These are phyloP conservation scores for Friedmanniomyces simplex DNA, from an alignment of 495 filamentous ascomycete genomes.

Conservation along the genomic window DNA sequence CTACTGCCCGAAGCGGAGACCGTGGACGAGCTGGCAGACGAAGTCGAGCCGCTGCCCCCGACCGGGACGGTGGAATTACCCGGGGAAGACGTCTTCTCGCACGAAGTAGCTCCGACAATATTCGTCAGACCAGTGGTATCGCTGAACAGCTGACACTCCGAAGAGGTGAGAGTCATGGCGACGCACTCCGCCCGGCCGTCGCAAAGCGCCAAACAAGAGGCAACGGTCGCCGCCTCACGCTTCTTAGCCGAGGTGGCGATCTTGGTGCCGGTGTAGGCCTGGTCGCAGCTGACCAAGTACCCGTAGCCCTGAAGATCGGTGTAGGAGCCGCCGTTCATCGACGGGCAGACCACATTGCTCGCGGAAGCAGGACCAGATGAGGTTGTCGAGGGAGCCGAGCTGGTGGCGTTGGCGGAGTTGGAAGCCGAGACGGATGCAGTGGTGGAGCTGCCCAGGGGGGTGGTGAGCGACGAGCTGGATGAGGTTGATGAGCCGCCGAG, in stretches of 20 bases:
- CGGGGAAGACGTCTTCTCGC: not conserved
- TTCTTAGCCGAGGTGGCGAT: not conserved
- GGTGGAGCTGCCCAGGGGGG: not conserved
- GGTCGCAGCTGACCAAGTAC: not conserved
- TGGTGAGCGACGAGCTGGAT: not conserved
- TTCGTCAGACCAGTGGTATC: not conserved
- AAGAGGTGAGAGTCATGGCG: not conserved
- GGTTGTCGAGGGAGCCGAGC: not conserved
- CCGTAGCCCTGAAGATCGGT: not conserved
- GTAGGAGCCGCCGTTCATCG: not conserved
- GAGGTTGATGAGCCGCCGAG: not conserved
- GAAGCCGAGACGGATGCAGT: not conserved
- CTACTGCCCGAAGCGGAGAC: not conserved
- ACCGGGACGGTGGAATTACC: not conserved
- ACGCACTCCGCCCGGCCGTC: not conserved
- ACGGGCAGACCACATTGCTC: not conserved
- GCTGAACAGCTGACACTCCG: constrained; percentile 1
- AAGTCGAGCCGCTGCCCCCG: not conserved
- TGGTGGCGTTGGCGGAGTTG: not conserved
- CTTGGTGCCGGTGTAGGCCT: not conserved
- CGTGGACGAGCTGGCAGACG: not conserved
- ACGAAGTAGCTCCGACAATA: not conserved
- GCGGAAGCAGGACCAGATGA: not conserved
- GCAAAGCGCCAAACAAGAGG: not conserved
- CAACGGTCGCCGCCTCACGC: not conserved